phyloP scores from a whole-genome alignment of 805 yeast genomes.

The Ogataea henricii region DNA sequence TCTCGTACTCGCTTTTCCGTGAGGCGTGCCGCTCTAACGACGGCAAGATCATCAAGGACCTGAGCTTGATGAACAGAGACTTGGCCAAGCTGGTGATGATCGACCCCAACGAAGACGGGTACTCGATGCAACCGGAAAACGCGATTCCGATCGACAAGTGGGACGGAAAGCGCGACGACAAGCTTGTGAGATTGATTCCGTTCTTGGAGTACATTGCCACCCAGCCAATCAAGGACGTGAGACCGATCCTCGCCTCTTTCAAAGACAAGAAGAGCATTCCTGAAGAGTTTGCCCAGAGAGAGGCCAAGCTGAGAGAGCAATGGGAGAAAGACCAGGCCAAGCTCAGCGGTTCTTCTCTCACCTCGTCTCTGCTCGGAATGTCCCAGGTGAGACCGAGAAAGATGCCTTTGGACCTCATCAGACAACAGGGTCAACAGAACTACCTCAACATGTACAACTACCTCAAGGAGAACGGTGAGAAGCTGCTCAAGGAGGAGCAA shows the following conservation, averaged over 20 bases:
- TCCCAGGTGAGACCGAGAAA: constrained; percentile 49
- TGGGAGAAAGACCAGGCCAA: constrained; percentile 57
- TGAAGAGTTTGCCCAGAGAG: constrained; percentile 80
- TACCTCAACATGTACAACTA: constrained; percentile 75
- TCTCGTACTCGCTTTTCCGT: constrained; percentile 82
- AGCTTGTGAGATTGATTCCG: constrained; percentile 79
- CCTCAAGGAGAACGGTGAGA: constrained; percentile 57
- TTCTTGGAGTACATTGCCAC: constrained; percentile 93
- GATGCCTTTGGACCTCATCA: constrained; percentile 84
- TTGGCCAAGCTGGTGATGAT: constrained; percentile 74
- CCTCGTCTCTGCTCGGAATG: constrained; percentile 57
- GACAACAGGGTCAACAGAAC: constrained; percentile 91
- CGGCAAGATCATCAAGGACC: constrained; percentile 87
- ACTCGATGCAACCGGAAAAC: constrained; percentile 87
- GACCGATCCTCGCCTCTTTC: constrained; percentile 81
- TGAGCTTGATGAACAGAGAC: constrained; percentile 89
- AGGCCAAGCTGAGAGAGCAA: constrained; percentile 67
- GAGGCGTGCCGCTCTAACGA: constrained; percentile 91
- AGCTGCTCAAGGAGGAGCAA: constrained; percentile 83
- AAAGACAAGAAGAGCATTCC: constrained; percentile 66
- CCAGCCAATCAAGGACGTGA: constrained; percentile 79
- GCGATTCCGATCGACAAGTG: constrained; percentile 84
- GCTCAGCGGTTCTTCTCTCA: constrained; percentile 23
- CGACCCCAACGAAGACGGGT: constrained; percentile 74
- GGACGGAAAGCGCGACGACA: constrained; percentile 85